A percentile compares a stretch with the other conserved stretches of the same genome.
These are phyloP conservation scores for Passalora sequoiae DNA, from an alignment of 2,329 filamentous ascomycete species.

Conservation along the genomic window DNA sequence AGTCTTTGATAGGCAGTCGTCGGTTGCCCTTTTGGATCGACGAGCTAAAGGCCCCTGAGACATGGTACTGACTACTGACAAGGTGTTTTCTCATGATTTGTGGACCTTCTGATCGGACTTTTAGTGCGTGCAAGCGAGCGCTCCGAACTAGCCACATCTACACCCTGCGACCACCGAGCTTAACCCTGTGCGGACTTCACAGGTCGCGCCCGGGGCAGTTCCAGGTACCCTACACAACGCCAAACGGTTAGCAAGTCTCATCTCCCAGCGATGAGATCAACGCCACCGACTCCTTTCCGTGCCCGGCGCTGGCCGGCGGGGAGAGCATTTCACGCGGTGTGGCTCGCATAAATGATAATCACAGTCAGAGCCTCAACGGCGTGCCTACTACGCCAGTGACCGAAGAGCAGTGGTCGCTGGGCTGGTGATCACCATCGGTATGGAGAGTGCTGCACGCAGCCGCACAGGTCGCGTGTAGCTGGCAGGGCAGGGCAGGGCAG, in stretches of 20 bases:
- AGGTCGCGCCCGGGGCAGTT: neutral
- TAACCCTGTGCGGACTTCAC: neutral
- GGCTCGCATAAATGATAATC: neutral
- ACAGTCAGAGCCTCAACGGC: neutral
- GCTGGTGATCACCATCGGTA: neutral
- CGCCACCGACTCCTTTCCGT: neutral
- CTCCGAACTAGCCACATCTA: neutral
- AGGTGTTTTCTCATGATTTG: neutral
- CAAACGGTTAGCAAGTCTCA: neutral
- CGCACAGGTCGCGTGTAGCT: conserved; percentile 1
- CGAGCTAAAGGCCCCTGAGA: neutral
- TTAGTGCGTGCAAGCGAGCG: neutral
- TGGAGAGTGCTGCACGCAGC: neutral
- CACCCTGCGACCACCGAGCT: neutral
- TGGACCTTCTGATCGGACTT: neutral
- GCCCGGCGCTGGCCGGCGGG: neutral
- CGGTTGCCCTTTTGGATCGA: too few relatives aligned
- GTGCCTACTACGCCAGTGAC: neutral
- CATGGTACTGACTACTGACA: neutral
- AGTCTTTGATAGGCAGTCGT: too few relatives aligned
- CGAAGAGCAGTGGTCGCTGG: neutral
- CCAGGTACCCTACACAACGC: neutral
- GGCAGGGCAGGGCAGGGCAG: neutral
- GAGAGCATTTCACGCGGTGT: neutral
- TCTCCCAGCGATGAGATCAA: neutral